Evolutionary conservation across 768 basidiomycete species (phyloP).

Genomic region (Lactarius tabidus): DNA sequence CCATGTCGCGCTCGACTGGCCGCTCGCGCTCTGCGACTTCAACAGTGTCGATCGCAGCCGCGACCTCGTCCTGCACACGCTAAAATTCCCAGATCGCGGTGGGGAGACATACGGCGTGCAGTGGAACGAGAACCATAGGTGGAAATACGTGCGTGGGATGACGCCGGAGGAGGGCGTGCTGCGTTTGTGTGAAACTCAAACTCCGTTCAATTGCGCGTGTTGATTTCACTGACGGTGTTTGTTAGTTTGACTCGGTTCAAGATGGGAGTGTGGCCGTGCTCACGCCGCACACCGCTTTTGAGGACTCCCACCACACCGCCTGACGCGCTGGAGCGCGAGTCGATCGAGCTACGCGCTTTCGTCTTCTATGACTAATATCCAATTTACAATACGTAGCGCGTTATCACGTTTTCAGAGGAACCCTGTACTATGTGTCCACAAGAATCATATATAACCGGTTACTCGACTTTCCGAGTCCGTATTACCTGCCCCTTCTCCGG

Average conservation of each 20-base stretch:
- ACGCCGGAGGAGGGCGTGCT: conserved; percentile 43
- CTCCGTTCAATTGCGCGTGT: too few species aligned
- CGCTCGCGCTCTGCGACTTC: conserved; percentile 47
- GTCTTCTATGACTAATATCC: conserved; percentile 53
- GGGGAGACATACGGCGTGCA: conserved; percentile 43
- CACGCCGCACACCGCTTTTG: conserved; percentile 62
- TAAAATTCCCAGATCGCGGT: conserved; percentile 41
- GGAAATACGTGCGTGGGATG: conserved; percentile 46
- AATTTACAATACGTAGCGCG: background rate
- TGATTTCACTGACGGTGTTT: too few species aligned
- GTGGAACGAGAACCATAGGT: conserved; percentile 39
- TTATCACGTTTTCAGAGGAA: background rate
- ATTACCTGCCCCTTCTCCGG: too few species aligned
- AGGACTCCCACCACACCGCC: conserved; percentile 50
- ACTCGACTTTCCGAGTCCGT: too few species aligned
- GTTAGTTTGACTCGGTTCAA: conserved; percentile 34
- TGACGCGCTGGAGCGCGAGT: conserved; percentile 48
- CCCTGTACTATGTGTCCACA: too few species aligned
- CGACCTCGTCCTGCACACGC: conserved; percentile 38
- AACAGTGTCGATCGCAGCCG: conserved; percentile 37
- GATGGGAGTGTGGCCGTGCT: conserved; percentile 48
- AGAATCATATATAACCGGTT: too few species aligned
- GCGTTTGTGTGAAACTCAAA: too few species aligned
- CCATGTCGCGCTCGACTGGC: conserved; percentile 44
- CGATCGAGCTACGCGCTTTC: conserved; percentile 58